A percentile compares a stretch with the other conserved stretches of the same genome.
Evolutionary conservation across 2,329 filamentous ascomycete genomes (phyloP).

Genomic region (Pseudonectria buxi): DNA sequence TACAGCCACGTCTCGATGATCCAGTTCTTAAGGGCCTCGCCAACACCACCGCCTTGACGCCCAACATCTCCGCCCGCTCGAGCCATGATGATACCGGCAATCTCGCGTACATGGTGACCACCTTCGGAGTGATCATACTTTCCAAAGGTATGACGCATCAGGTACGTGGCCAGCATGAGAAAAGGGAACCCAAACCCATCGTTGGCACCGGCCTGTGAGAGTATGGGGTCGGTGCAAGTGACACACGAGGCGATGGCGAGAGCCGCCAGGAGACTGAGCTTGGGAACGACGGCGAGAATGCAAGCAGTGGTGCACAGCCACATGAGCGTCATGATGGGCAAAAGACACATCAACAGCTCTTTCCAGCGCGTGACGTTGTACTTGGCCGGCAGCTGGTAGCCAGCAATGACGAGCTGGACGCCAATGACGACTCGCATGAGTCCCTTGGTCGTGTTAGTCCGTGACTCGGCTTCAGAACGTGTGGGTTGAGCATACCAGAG

Average conservation of each 20-base stretch:
- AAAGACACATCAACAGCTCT: slow-evolving; percentile 47
- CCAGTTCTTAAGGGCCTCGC: slow-evolving; percentile 50
- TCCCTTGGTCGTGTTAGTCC: too few species aligned
- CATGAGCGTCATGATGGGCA: slow-evolving; percentile 57
- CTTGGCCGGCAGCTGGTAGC: slow-evolving; percentile 53
- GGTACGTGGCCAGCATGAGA: slow-evolving; percentile 49
- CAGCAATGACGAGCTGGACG: slow-evolving; percentile 56
- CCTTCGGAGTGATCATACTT: slow-evolving; percentile 10
- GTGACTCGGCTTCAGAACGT: neutral
- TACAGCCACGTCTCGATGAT: slow-evolving; percentile 55
- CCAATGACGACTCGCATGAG: slow-evolving; percentile 55
- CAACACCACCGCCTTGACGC: slow-evolving; percentile 43
- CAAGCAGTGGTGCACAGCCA: slow-evolving; percentile 54
- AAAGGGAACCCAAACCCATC: slow-evolving; percentile 59
- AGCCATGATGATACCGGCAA: slow-evolving; percentile 8
- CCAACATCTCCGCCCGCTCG: slow-evolving; percentile 36
- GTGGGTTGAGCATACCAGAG: slow-evolving; percentile 26
- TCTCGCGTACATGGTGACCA: slow-evolving; percentile 1
- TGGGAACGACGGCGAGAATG: slow-evolving; percentile 47
- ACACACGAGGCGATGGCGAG: slow-evolving; percentile 55
- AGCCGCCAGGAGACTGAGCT: slow-evolving; percentile 44
- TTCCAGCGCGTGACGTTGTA: slow-evolving; percentile 44
- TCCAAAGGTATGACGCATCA: slow-evolving; percentile 47
- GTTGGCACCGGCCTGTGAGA: slow-evolving; percentile 56
- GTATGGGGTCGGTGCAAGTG: slow-evolving; percentile 55